These are phyloP conservation scores for Paraurostyla sp. DNA, from an alignment of 73 alveolate species.

Conservation along the genomic window DNA sequence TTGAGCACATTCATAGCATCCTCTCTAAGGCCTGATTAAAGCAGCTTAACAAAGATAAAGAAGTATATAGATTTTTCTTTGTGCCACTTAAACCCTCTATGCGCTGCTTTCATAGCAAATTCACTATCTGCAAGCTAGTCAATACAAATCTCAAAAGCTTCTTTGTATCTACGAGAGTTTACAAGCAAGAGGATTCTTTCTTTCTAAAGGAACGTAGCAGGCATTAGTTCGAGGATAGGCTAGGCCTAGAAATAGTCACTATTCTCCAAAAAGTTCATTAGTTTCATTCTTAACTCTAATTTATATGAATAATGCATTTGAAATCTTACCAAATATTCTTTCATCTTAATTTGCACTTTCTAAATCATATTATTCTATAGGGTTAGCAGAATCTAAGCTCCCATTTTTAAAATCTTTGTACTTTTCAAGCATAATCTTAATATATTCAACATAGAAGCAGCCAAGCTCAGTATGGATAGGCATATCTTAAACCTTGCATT, in stretches of 20 bases:
- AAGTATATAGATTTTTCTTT: constrained; percentile 36
- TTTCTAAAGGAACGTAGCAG: constrained; percentile 1
- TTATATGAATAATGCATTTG: neutral
- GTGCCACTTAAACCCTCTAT: constrained; percentile 46
- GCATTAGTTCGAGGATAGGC: constrained; percentile 38
- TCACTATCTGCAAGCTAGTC: constrained; percentile 52
- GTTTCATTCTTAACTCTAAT: constrained; percentile 29
- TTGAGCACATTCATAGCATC: constrained; percentile 42
- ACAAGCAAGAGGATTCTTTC: constrained; percentile 39
- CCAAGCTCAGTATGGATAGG: constrained; percentile 65
- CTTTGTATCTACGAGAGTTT: constrained; percentile 36
- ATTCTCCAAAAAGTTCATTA: constrained; percentile 51
- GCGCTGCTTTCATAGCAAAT: constrained; percentile 39
- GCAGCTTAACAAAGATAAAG: constrained; percentile 9
- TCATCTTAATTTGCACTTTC: constrained; percentile 23
- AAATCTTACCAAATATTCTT: constrained; percentile 26
- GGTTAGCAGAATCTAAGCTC: neutral
- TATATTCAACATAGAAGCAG: constrained; percentile 36
- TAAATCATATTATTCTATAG: neutral
- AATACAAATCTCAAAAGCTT: constrained; percentile 55
- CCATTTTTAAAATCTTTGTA: neutral
- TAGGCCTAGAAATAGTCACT: constrained; percentile 44
- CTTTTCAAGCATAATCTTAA: neutral
- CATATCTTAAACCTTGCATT: constrained; percentile 48
- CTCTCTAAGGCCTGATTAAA: neutral